These are phyloP conservation scores for Malassezia japonica DNA, from an alignment of 1,284 basidiomycete species.

Conservation along the genomic window DNA sequence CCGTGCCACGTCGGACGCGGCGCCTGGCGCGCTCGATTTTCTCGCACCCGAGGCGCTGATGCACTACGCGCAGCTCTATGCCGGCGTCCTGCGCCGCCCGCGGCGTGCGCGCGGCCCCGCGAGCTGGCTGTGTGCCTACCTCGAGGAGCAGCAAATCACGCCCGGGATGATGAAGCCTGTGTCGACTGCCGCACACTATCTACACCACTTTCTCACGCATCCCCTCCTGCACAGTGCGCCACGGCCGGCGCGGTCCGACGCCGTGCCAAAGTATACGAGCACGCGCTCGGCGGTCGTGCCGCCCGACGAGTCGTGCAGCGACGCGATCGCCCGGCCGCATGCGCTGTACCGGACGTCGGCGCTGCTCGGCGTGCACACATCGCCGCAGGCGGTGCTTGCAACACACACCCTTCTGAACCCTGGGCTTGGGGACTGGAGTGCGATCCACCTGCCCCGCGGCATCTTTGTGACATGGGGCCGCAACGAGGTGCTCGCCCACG, in stretches of 20 bases:
- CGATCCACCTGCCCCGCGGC: conserved; percentile 26
- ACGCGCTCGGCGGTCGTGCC: neutral
- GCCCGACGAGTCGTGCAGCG: neutral
- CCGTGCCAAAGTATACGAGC: neutral
- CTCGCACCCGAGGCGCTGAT: conserved; percentile 39
- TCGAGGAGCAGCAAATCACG: neutral
- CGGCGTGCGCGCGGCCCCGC: conserved; percentile 34
- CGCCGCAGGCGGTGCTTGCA: conserved; percentile 18
- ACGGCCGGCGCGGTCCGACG: neutral
- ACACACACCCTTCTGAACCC: conserved; percentile 32
- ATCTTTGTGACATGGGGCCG: conserved; percentile 41
- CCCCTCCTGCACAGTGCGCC: conserved; percentile 1
- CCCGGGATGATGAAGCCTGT: neutral
- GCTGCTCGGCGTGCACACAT: conserved; percentile 20
- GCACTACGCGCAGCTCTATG: conserved; percentile 46
- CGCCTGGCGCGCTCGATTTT: conserved; percentile 23
- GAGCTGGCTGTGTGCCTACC: neutral
- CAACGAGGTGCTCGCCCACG: conserved; percentile 35
- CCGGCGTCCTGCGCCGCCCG: conserved; percentile 34
- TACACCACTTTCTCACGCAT: neutral
- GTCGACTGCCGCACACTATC: neutral
- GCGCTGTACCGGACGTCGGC: conserved; percentile 15
- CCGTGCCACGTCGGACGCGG: neutral
- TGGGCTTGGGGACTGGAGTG: conserved; percentile 36
- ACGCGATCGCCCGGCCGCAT: neutral